A percentile compares a stretch with the other conserved stretches of the same genome.
Evolutionary conservation across 805 yeast genomes (phyloP).

Genomic region (Candida sonorensis): DNA sequence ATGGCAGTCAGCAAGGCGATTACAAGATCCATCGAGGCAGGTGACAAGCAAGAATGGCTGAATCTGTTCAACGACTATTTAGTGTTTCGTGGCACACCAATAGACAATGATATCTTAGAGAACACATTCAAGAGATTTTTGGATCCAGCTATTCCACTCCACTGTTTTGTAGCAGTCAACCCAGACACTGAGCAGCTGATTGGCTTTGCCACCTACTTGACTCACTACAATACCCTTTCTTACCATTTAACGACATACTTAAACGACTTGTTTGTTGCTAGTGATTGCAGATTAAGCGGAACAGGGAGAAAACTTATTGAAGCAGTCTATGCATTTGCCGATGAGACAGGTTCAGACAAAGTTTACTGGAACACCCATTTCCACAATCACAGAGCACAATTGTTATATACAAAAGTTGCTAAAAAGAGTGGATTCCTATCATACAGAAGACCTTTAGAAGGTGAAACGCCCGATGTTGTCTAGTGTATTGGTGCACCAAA

Average conservation of each 20-base stretch:
- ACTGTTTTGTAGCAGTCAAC: slow-evolving; percentile 40
- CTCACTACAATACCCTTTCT: slow-evolving; percentile 44
- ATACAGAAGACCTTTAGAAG: slow-evolving; percentile 26
- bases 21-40: slow-evolving; percentile 33
- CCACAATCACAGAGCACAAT: slow-evolving; percentile 48
- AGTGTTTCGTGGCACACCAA: slow-evolving; percentile 34
- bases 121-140: slow-evolving; percentile 38
- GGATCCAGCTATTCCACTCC: slow-evolving; percentile 35
- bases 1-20: too few species aligned
- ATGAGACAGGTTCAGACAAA: slow-evolving; percentile 30
- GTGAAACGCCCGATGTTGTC: slow-evolving; percentile 33
- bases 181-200: slow-evolving; percentile 27
- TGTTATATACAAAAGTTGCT: slow-evolving; percentile 46
- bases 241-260: slow-evolving; percentile 36
- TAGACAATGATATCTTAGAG: slow-evolving; percentile 31
- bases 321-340: slow-evolving; percentile 39
- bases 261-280: slow-evolving; percentile 44
- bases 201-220: slow-evolving; percentile 43
- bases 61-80: slow-evolving; percentile 38
- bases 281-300: slow-evolving; percentile 33
- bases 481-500: too few species aligned
- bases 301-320: slow-evolving; percentile 42
- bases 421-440: slow-evolving; percentile 30
- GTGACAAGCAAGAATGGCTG: slow-evolving; percentile 37
- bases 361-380: slow-evolving; percentile 48